phyloP scores from a whole-genome alignment of 192 early-diverging fungal genomes.

The Geranomyces michiganensis region DNA sequence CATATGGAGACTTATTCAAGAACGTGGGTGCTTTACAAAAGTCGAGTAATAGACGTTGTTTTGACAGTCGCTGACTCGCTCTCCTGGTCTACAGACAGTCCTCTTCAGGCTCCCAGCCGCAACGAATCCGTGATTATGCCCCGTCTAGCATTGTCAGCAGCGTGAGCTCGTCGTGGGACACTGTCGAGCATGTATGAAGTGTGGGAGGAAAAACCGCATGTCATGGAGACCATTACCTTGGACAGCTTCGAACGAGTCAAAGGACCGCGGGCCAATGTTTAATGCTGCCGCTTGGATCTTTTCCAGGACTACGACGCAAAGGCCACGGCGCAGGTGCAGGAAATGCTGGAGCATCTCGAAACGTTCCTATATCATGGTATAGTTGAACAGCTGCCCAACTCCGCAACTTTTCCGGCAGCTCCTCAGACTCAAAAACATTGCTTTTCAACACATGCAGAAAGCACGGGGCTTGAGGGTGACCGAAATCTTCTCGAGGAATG shows the following conservation, averaged over 20 bases:
- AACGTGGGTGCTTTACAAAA: background rate
- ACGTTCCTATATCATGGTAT: slow-evolving; percentile 38
- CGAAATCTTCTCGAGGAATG: slow-evolving; percentile 37
- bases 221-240: background rate
- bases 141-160: slow-evolving; percentile 40
- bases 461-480: slow-evolving; percentile 18
- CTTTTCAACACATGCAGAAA: slow-evolving; percentile 17
- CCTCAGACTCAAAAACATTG: background rate
- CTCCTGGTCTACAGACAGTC: slow-evolving; percentile 19
- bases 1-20: slow-evolving; percentile 11
- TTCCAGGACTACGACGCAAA: slow-evolving; percentile 42
- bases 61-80: background rate
- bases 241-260: background rate
- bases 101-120: slow-evolving; percentile 21
- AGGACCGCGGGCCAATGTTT: background rate
- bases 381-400: background rate
- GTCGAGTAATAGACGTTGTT: background rate
- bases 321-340: slow-evolving; percentile 40
- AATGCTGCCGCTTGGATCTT: slow-evolving; percentile 12
- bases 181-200: slow-evolving; percentile 25
- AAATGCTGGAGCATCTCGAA: slow-evolving; percentile 44
- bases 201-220: too few relatives aligned
- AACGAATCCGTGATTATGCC: slow-evolving; percentile 38
- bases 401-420: background rate
- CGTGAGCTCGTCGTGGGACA: slow-evolving; percentile 42